Percentiles rank a stretch among this genome's conserved stretches.
phyloP scores from a whole-genome alignment of 2,329 filamentous ascomycete species.

The Diaporthe australafricana region DNA sequence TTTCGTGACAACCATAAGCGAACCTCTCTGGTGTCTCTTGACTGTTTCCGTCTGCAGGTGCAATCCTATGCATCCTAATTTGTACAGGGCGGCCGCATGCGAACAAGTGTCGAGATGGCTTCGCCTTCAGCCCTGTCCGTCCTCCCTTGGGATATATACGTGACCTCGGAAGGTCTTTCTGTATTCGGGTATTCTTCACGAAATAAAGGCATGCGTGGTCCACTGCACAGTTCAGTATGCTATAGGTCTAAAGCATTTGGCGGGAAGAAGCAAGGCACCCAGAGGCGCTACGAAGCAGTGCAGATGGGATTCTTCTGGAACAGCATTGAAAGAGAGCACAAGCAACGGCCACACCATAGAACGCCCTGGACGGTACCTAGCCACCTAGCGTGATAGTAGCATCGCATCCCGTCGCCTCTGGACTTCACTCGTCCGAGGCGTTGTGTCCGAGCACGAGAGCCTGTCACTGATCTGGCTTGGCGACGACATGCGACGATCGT shows the following conservation, averaged over 20 bases:
- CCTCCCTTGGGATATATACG: neutral
- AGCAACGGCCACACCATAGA: neutral
- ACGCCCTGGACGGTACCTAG: too few species aligned
- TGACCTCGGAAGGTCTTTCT: neutral
- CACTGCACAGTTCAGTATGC: too few species aligned
- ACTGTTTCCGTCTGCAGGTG: conserved; percentile 9
- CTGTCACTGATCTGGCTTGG: conserved; percentile 25
- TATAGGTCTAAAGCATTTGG: too few species aligned
- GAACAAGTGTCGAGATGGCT: neutral
- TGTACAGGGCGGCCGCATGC: conserved; percentile 13
- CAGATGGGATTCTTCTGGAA: conserved; percentile 13
- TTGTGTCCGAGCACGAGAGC: neutral
- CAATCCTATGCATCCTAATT: neutral
- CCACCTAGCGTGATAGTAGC: too few species aligned
- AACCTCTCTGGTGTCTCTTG: neutral
- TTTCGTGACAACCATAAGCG: too few species aligned
- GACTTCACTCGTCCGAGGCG: neutral
- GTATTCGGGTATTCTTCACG: too few species aligned
- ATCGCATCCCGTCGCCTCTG: neutral
- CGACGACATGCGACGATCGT: conserved; percentile 18
- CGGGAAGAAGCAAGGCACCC: neutral
- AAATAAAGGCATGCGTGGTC: too few species aligned
- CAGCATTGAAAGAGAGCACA: neutral
- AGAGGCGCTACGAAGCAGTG: neutral
- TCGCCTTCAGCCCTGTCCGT: neutral